A percentile compares a stretch with the other conserved stretches of the same genome.
These are phyloP conservation scores for Salvia splendens DNA, from an alignment of 257 asterid species.

Conservation along the genomic window DNA sequence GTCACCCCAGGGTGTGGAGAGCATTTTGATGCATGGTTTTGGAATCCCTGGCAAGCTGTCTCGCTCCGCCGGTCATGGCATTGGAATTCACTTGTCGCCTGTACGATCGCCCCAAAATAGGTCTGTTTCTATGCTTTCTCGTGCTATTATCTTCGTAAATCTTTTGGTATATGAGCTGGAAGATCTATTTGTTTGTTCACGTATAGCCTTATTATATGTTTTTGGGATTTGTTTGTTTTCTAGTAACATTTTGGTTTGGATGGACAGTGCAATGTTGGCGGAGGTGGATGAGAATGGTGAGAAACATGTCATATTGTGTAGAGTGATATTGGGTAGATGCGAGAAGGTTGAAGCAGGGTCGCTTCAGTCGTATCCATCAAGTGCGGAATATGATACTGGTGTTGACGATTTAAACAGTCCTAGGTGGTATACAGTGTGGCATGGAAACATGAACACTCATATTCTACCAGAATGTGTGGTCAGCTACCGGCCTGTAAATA, in stretches of 20 bases:
- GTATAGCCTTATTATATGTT: neutral
- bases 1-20: constrained; percentile 54
- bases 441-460: constrained; percentile 59
- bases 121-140: constrained; percentile 35
- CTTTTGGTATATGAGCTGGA: neutral
- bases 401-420: constrained; percentile 63
- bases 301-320: constrained; percentile 64
- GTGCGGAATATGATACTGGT: constrained; percentile 67
- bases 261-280: constrained; percentile 49
- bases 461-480: constrained; percentile 58
- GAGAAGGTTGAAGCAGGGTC: constrained; percentile 65
- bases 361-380: constrained; percentile 51
- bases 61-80: constrained; percentile 39
- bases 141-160: neutral
- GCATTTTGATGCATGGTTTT: constrained; percentile 59
- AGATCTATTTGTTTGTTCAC: neutral
- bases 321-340: constrained; percentile 61
- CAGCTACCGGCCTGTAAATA: constrained; percentile 56
- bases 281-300: constrained; percentile 64
- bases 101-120: constrained; percentile 44
- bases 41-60: constrained; percentile 35
- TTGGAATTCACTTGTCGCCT: constrained; percentile 60
- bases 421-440: constrained; percentile 63
- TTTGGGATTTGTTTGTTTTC: neutral
- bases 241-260: constrained; percentile 19